Percentiles rank a stretch among this genome's conserved stretches.
Conservation (phyloP, 805 yeast species). For the Sugiyamaella valdiviana region DNA sequence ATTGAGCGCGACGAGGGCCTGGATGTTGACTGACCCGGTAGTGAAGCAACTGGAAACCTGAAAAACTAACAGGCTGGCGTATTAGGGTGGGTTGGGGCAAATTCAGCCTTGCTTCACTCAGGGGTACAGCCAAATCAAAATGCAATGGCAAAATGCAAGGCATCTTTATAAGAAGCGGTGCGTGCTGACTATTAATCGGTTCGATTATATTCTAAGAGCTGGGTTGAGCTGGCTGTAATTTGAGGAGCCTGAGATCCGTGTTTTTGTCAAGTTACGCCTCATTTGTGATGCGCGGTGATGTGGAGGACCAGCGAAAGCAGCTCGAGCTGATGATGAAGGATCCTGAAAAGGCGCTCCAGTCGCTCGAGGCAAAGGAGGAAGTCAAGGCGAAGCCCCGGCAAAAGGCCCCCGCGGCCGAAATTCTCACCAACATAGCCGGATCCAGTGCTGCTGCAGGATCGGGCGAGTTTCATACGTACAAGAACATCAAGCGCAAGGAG, state of each 20-base stretch:
- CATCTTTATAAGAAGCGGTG: too few relatives aligned
- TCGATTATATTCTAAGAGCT: too few relatives aligned
- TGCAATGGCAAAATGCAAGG: too few relatives aligned
- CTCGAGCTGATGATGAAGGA: conserved; percentile 16
- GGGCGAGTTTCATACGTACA: conserved; percentile 35
- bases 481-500: conserved; percentile 29
- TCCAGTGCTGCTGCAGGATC: conserved; percentile 35
- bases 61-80: neutral
- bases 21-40: neutral
- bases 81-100: too few relatives aligned
- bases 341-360: conserved; percentile 14
- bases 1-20: neutral
- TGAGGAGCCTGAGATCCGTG: neutral
- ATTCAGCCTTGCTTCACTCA: too few relatives aligned
- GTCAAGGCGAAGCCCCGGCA: neutral
- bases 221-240: too few relatives aligned
- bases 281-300: neutral
- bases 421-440: conserved; percentile 25
- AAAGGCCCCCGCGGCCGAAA: conserved; percentile 4
- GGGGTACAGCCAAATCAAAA: too few relatives aligned
- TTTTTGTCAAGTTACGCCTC: neutral
- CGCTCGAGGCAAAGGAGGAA: neutral
- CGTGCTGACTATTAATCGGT: too few relatives aligned
- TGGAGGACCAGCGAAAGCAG: conserved; percentile 12
- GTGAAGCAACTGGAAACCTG: neutral